A percentile compares a stretch with the other conserved stretches of the same genome.
These are phyloP conservation scores for Lentinula guzmanii DNA, from an alignment of 768 basidiomycete genomes.

Conservation along the genomic window DNA sequence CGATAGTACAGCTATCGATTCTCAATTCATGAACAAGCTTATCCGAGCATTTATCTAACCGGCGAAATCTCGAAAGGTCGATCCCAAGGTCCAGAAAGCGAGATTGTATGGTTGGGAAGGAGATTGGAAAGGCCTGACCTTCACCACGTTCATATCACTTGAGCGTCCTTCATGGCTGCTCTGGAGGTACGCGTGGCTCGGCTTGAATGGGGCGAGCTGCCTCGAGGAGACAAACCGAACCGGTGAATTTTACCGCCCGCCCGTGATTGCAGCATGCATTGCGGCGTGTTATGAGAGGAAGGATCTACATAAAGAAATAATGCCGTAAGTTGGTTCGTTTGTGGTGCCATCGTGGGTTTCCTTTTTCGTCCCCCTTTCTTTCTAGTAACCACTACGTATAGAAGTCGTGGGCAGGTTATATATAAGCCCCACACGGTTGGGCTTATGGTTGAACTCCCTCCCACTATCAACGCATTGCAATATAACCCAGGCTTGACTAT, in stretches of 20 bases:
- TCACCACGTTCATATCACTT: constrained; percentile 1
- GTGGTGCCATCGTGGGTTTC: constrained; percentile 4
- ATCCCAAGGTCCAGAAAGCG: neutral
- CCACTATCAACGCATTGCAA: neutral
- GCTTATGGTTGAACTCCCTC: neutral
- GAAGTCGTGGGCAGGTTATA: constrained; percentile 5
- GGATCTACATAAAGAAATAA: constrained; percentile 1
- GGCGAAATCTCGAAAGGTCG: constrained; percentile 1
- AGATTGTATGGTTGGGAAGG: neutral
- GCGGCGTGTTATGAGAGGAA: neutral
- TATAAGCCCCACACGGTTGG: constrained; percentile 5
- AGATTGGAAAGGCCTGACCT: neutral
- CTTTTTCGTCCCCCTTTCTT: constrained; percentile 4
- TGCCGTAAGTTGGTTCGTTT: constrained; percentile 7
- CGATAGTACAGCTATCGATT: neutral
- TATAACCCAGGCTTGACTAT: neutral
- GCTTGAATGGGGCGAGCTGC: neutral
- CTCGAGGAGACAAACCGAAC: constrained; percentile 3
- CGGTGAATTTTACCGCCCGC: neutral
- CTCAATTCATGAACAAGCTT: neutral
- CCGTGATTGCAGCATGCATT: neutral
- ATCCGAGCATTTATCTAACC: constrained; percentile 3
- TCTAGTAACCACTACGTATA: constrained; percentile 2
- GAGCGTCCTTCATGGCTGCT: neutral
- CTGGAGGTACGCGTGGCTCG: neutral